Evolutionary conservation across 805 yeast genomes (phyloP).

Genomic region (Candida xyloterini): DNA sequence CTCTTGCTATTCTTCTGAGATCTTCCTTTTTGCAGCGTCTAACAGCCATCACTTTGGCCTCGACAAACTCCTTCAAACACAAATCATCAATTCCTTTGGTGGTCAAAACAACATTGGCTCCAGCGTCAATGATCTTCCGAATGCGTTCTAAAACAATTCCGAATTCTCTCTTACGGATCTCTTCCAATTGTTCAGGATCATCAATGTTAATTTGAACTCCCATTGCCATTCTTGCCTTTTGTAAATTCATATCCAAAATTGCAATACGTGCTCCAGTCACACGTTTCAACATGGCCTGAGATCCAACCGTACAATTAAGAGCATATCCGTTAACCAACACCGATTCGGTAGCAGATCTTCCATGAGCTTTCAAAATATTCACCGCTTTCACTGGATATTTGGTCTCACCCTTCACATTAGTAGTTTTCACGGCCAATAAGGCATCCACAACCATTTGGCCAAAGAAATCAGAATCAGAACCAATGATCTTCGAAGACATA

Average conservation of each 20-base stretch:
- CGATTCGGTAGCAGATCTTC: slow-evolving; percentile 87
- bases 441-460: slow-evolving; percentile 92
- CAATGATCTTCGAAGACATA: slow-evolving; percentile 95
- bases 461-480: slow-evolving; percentile 89
- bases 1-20: slow-evolving; percentile 92
- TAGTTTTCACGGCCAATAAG: slow-evolving; percentile 89
- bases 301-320: slow-evolving; percentile 92
- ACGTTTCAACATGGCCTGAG: slow-evolving; percentile 89
- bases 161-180: slow-evolving; percentile 83
- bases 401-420: slow-evolving; percentile 79
- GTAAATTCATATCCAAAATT: slow-evolving; percentile 85
- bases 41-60: slow-evolving; percentile 90
- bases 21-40: slow-evolving; percentile 97
- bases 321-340: slow-evolving; percentile 91
- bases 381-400: slow-evolving; percentile 97
- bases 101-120: slow-evolving; percentile 90
- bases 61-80: slow-evolving; percentile 87
- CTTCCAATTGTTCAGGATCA: slow-evolving; percentile 90
- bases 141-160: slow-evolving; percentile 83
- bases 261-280: slow-evolving; percentile 77
- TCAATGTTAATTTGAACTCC: slow-evolving; percentile 97
- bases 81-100: slow-evolving; percentile 95
- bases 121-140: slow-evolving; percentile 74
- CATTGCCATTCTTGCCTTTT: slow-evolving; percentile 95
- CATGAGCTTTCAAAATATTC: slow-evolving; percentile 93